Conservation (phyloP, 2,329 filamentous ascomycete species). For the Xylariaceae sp. region DNA sequence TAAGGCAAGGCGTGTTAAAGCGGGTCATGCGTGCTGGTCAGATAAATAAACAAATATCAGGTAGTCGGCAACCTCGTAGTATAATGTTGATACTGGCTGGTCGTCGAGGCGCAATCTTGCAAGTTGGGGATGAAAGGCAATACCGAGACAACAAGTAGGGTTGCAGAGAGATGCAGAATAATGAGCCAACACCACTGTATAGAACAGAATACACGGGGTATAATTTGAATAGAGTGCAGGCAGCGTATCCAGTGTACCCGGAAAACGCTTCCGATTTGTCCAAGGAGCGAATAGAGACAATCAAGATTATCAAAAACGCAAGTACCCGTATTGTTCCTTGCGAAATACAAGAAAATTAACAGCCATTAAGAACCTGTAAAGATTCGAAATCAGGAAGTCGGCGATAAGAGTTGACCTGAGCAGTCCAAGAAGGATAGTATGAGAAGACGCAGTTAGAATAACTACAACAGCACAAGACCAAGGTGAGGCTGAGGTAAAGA, state of each 20-base stretch:
- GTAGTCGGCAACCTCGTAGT: not conserved
- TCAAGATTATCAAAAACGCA: slow-evolving; percentile 15
- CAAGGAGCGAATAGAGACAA: slow-evolving; percentile 1
- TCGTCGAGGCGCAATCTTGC: no score
- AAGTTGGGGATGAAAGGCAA: no score
- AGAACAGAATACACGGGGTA: not conserved
- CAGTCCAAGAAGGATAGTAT: not conserved
- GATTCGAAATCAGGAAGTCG: not conserved
- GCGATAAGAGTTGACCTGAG: not conserved
- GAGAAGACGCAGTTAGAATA: not conserved
- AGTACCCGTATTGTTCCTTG: slow-evolving; percentile 20
- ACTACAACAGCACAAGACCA: not conserved
- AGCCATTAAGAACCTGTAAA: not conserved
- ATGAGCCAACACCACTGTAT: not conserved
- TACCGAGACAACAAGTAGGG: not conserved
- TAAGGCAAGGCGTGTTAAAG: slow-evolving; percentile 6
- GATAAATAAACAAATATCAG: not conserved
- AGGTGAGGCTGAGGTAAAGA: not conserved
- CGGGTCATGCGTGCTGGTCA: slow-evolving; percentile 1
- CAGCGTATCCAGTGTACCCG: slow-evolving; percentile 17
- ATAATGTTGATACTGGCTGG: not conserved
- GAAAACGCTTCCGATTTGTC: not conserved
- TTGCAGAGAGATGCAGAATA: not conserved
- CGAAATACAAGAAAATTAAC: slow-evolving; percentile 9
- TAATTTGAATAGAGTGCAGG: slow-evolving; percentile 7